phyloP scores from a whole-genome alignment of 768 basidiomycete species.

The Tremella mesenterica region DNA sequence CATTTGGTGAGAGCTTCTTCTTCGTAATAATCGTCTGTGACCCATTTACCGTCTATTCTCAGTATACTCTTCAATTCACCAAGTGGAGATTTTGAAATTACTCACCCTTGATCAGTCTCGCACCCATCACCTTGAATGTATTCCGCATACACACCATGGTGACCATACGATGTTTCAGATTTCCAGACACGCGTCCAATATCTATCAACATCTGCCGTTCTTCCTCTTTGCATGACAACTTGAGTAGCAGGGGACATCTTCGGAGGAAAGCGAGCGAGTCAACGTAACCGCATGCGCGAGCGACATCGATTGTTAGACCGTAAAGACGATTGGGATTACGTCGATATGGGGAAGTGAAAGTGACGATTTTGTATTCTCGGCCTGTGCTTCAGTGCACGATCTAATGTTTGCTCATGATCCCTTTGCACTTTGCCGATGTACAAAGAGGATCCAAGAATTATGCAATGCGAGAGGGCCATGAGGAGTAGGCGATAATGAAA shows the following conservation, averaged over 20 bases:
- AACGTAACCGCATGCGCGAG: constrained; percentile 86
- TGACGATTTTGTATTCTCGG: constrained; percentile 76
- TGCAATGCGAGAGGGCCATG: background rate
- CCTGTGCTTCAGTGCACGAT: constrained; percentile 52
- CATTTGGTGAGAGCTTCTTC: constrained; percentile 69
- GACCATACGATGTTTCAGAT: constrained; percentile 81
- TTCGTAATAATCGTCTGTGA: constrained; percentile 94
- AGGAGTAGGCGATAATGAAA: background rate
- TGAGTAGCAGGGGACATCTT: constrained; percentile 78
- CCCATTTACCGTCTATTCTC: constrained; percentile 72
- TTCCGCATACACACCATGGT: constrained; percentile 88
- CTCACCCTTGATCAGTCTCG: constrained; percentile 77
- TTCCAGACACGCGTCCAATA: constrained; percentile 75
- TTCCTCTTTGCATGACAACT: constrained; percentile 74
- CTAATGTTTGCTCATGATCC: too few relatives aligned
- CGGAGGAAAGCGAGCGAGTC: constrained; percentile 99
- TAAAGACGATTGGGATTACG: constrained; percentile 69
- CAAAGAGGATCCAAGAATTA: constrained; percentile 10
- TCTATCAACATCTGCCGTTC: constrained; percentile 91
- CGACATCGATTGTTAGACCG: constrained; percentile 96
- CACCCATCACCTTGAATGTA: constrained; percentile 87
- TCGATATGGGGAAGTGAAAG: constrained; percentile 76
- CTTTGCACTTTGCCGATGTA: too few relatives aligned
- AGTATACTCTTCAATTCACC: too few relatives aligned
- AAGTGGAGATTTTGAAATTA: too few relatives aligned